Evolutionary conservation across 1,284 basidiomycete species (phyloP).

Genomic region (Malassezia vespertilionis): DNA sequence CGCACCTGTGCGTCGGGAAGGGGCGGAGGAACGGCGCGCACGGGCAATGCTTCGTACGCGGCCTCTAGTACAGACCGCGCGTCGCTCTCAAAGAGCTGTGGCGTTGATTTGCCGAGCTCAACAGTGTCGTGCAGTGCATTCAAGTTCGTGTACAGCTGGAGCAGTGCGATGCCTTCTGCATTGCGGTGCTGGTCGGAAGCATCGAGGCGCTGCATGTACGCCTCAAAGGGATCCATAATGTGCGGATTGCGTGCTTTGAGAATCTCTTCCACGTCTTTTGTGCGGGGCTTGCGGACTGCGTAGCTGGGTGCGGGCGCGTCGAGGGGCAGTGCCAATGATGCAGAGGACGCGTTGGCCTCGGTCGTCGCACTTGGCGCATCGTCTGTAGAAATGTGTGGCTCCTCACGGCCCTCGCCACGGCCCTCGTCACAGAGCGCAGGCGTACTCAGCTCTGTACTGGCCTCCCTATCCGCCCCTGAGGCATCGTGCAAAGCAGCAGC

Average conservation of each 20-base stretch:
- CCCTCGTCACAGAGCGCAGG: neutral
- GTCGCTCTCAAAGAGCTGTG: conserved; percentile 7
- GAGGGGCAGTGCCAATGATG: neutral
- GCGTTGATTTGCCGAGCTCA: conserved; percentile 1
- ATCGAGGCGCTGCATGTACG: neutral
- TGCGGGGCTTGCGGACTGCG: neutral
- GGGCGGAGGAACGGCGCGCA: neutral
- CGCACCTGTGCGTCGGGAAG: neutral
- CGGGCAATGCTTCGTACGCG: neutral
- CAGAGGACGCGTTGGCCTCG: neutral
- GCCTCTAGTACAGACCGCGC: conserved; percentile 5
- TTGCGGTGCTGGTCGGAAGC: neutral
- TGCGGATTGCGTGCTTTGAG: conserved; percentile 6
- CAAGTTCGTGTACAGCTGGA: conserved; percentile 15
- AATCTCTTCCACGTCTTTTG: too few species aligned
- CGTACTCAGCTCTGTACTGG: too few species aligned
- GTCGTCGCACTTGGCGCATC: neutral
- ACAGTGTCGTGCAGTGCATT: conserved; percentile 4
- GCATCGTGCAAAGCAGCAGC: neutral
- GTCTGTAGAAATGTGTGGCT: neutral
- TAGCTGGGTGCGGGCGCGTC: neutral
- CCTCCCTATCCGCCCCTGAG: too few species aligned
- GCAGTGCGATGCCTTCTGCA: conserved; percentile 7
- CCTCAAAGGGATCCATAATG: conserved; percentile 6
- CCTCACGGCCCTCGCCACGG: neutral